Conservation (phyloP, 2,329 filamentous ascomycete species). For the Scopulariopsis brevicaulis region DNA sequence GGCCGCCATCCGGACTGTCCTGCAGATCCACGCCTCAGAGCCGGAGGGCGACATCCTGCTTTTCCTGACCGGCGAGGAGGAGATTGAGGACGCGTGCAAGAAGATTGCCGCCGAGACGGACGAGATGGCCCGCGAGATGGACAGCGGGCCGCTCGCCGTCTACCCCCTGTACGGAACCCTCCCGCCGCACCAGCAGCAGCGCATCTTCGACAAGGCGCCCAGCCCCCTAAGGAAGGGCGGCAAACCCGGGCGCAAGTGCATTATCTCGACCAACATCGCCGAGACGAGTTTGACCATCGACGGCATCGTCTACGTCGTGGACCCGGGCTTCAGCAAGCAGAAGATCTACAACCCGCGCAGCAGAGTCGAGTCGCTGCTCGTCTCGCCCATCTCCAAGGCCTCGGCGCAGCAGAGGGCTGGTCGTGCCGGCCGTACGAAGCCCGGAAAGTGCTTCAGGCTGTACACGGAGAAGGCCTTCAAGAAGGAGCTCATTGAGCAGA, state of each 20-base stretch:
- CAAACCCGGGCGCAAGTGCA: slow-evolving; percentile 81
- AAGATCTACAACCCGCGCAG: slow-evolving; percentile 98
- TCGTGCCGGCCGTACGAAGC: slow-evolving; percentile 96
- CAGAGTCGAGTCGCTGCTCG: slow-evolving; percentile 90
- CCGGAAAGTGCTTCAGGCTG: slow-evolving; percentile 94
- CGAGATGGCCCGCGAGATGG: slow-evolving; percentile 82
- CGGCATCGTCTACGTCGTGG: slow-evolving; percentile 98
- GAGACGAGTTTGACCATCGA: slow-evolving; percentile 97
- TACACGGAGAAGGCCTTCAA: slow-evolving; percentile 96
- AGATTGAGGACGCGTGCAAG: slow-evolving; percentile 91
- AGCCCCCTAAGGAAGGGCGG: slow-evolving; percentile 61
- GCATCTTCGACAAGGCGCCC: slow-evolving; percentile 87
- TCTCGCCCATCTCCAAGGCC: slow-evolving; percentile 95
- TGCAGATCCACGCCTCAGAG: slow-evolving; percentile 93
- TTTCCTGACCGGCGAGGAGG: slow-evolving; percentile 95
- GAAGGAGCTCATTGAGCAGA: slow-evolving; percentile 95
- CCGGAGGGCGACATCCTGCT: slow-evolving; percentile 85
- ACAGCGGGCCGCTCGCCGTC: slow-evolving; percentile 78
- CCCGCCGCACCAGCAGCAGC: slow-evolving; percentile 85
- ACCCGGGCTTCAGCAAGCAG: slow-evolving; percentile 97
- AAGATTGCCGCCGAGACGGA: slow-evolving; percentile 88
- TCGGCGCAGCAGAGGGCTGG: slow-evolving; percentile 95
- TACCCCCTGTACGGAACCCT: slow-evolving; percentile 93
- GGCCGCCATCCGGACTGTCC: slow-evolving; percentile 82
- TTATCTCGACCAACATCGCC: slow-evolving; percentile 94